phyloP scores from a whole-genome alignment of 2,329 filamentous ascomycete species.

The Botrytis porri region DNA sequence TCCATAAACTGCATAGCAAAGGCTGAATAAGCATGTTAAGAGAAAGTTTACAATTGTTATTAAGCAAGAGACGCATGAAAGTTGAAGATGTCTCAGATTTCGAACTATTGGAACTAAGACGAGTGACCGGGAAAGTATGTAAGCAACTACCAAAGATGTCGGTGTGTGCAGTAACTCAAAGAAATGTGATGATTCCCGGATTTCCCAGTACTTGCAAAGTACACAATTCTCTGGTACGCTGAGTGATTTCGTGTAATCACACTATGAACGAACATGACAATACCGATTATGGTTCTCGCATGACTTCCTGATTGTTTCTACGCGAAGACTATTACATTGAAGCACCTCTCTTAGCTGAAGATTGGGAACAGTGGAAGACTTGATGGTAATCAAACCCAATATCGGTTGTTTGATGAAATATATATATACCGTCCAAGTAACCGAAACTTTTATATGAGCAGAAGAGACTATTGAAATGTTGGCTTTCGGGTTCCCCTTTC shows the following conservation, averaged over 20 bases:
- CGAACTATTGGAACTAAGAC: not conserved
- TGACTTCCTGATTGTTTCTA: not conserved
- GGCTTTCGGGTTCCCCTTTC: not conserved
- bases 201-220: not conserved
- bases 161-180: not conserved
- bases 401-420: not conserved
- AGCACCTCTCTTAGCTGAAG: not conserved
- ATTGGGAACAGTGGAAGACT: not conserved
- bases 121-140: not conserved
- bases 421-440: not conserved
- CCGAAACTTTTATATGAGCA: not conserved
- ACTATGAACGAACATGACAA: not conserved
- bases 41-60: not conserved
- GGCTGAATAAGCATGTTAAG: not conserved
- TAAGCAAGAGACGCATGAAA: slow-evolving; percentile 2
- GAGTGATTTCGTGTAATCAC: not conserved
- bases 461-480: not conserved
- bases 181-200: not conserved
- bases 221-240: not conserved
- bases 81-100: not conserved
- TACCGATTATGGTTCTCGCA: not conserved
- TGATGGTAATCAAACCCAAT: not conserved
- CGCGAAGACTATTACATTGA: not conserved
- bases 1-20: not conserved
- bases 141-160: not conserved